phyloP scores from a whole-genome alignment of 2,329 filamentous ascomycete genomes.

The Trichoderma koningii region DNA sequence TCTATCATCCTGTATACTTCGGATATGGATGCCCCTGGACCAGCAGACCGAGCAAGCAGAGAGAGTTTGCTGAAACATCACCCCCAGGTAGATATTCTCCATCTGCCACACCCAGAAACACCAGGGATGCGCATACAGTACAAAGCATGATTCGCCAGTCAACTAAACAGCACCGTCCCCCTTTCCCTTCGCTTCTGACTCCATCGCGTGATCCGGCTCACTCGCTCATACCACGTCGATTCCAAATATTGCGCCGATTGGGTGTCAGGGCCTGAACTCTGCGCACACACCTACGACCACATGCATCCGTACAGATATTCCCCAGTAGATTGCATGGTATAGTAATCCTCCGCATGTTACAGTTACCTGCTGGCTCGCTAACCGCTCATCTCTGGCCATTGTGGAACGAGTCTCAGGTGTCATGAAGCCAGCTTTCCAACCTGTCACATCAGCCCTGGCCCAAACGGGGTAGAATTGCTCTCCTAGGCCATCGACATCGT shows the following conservation, averaged over 20 bases:
- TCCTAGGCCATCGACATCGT: neutral
- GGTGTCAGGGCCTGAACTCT: slow-evolving; percentile 2
- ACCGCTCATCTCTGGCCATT: slow-evolving; percentile 16
- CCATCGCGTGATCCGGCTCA: slow-evolving; percentile 21
- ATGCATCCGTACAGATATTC: neutral
- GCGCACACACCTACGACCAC: neutral
- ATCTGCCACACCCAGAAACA: neutral
- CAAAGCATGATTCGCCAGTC: slow-evolving; percentile 1
- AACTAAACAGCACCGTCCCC: neutral
- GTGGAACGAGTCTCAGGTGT: slow-evolving; percentile 24
- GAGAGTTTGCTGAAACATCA: neutral
- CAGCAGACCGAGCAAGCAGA: neutral
- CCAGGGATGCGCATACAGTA: neutral
- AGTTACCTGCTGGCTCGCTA: slow-evolving; percentile 1
- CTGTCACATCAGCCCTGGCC: slow-evolving; percentile 7
- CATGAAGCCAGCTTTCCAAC: slow-evolving; percentile 1
- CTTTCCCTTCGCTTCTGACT: neutral
- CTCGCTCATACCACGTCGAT: slow-evolving; percentile 16
- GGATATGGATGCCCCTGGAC: neutral
- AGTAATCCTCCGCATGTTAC: slow-evolving; percentile 7
- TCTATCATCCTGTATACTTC: no score
- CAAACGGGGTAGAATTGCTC: neutral
- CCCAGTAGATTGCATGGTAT: slow-evolving; percentile 12
- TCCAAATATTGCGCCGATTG: neutral
- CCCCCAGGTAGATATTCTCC: neutral